These are phyloP conservation scores for Litsea cubeba DNA, from an alignment of 164 flowering plant species.

Conservation along the genomic window DNA sequence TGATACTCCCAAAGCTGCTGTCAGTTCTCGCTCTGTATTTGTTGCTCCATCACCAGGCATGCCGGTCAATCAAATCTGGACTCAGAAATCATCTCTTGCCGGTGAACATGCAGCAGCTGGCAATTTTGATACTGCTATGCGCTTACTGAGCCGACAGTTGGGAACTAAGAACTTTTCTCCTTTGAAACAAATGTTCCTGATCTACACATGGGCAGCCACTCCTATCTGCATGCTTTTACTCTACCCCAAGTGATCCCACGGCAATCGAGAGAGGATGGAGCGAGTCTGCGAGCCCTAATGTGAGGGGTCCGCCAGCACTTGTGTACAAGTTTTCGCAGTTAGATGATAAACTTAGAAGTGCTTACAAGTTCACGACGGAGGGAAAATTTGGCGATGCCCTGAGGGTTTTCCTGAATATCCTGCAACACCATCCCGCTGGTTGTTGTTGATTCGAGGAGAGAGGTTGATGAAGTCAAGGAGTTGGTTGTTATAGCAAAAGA, in stretches of 20 bases:
- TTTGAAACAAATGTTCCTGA: constrained; percentile 66
- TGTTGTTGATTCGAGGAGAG: constrained; percentile 62
- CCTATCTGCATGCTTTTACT: constrained; percentile 54
- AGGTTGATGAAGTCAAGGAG: constrained; percentile 80
- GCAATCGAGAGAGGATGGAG: constrained; percentile 67
- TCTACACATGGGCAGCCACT: constrained; percentile 65
- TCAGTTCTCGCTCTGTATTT: constrained; percentile 46
- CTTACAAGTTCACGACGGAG: constrained; percentile 57
- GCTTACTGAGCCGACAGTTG: constrained; percentile 55
- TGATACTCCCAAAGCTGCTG: constrained; percentile 51
- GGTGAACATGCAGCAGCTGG: constrained; percentile 98
- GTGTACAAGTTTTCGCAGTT: constrained; percentile 60
- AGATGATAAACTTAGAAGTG: constrained; percentile 76
- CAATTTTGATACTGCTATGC: constrained; percentile 71
- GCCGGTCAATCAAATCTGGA: constrained; percentile 86
- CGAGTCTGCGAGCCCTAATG: constrained; percentile 66
- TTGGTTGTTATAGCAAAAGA: constrained; percentile 51
- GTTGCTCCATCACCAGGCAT: constrained; percentile 80
- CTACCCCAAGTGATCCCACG: constrained; percentile 48
- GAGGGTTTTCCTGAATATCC: constrained; percentile 39
- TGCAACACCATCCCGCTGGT: constrained; percentile 59
- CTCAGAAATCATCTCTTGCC: constrained; percentile 76
- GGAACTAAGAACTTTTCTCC: constrained; percentile 72
- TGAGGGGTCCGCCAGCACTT: constrained; percentile 72
- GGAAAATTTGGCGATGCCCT: constrained; percentile 66